Evolutionary conservation across 345 rosid genomes (phyloP), one percentile per base, ranked within the genome.

Genomic region (Rhodamnia argentea): DNA sequence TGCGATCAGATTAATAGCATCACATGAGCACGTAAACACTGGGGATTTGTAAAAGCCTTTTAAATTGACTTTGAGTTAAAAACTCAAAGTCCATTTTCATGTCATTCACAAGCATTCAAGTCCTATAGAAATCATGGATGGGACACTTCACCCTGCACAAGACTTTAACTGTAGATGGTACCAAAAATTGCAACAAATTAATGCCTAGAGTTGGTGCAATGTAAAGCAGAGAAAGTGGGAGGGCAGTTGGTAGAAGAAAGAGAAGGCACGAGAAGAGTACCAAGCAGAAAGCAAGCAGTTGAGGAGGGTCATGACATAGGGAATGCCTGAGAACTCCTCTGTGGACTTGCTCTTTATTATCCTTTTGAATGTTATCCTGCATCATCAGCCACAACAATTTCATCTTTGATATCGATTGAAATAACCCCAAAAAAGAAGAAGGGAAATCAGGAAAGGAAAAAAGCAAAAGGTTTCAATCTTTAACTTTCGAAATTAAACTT

Each of bases 281-380:
- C 99, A 97, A 11, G 99, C 97, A 27, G 99, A 94, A 84, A 97
- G 98, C 86, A 97, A 98, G 87, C 98, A 95, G 93, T 97, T 97
- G 92, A 97, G 98, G 86, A 97, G 86, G 44, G 99, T 95, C 99
- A 97, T 96, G 50, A 92, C 94, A 83, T 97, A 97, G 7, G 99
- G 99, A n/a, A 97, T 90, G 44, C 99, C 99, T 12, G 99, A 97
- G 93, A 96, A 97, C 83, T 96, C 94, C 89, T 97, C 98, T 0
- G 99, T 96, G 0, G 98, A 93, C 84, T 89, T 93, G 88, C 88
- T 90, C 87, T 81, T 88, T 82, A 95, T 82, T 87, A 97, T 89
- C 92, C 99, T 94, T 93, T 83, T 94, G 92, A 96, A 96, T 29
- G 99, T 97, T 84, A 97, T 95, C 94, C 99, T 97, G 86, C 29